Evolutionary conservation across 2,329 filamentous ascomycete genomes (phyloP), one percentile per base, ranked within the genome.

Genomic region (Verticillium alfalfae): DNA sequence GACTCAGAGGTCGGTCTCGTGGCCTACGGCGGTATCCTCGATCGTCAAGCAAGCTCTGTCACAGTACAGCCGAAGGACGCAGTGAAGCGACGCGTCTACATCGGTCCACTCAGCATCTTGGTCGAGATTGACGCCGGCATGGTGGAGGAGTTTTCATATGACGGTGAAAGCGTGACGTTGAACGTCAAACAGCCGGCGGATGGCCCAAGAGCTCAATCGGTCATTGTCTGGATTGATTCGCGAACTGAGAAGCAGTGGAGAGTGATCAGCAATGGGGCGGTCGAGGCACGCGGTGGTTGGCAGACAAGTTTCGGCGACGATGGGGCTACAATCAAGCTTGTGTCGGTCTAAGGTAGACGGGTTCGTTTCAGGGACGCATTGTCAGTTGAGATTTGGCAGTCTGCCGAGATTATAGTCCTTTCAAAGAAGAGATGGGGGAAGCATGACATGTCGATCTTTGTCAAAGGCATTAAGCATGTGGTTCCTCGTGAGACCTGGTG

Each of bases 21-120:
- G 2, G 79, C 75, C 0, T 85, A 82, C 61, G 83, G 83, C 0
- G 83, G 82, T 0, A 72, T 76, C 1, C 59, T 80, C 0, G 67
- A 71, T 1, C 62, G 61, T 9, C 54, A 62, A 0, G 69, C 65
- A 0, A 68, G 61, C 12, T 65, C 59, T 0, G 68, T 78, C 10
- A 71, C 63, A 0, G 78, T 84, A 0, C 63, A 71, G 58, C 76
- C 79, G 0, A 76, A 69, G 26, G 82, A 83, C 63, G 77, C 80
- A 0, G 78, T 83, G 3, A 73, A 77, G n/a, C 73, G 75, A 41
- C 75, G 76, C 34, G 72, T 84, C 1, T 85, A 81, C 58, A 72
- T 85, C 9, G 81, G 78, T 0, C 75, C 78, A 0, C 37, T 82
- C 34, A 78, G 78, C 0, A 56, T 82, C 8, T 65, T 73, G 59